phyloP scores from a whole-genome alignment of 306 rosid genomes.

The Cucurbita ficifolia region DNA sequence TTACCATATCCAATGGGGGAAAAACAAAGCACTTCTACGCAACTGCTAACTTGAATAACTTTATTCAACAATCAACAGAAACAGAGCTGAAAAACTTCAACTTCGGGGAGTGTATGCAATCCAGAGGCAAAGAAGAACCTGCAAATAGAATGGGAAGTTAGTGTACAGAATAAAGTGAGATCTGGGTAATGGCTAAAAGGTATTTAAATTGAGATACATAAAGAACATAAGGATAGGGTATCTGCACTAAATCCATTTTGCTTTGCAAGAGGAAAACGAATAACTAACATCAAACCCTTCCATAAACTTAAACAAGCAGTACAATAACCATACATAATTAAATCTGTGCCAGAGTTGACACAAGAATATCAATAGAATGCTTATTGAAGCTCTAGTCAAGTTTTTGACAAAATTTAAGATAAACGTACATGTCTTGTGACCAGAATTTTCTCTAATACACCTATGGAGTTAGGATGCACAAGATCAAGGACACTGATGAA shows the following conservation, averaged over 20 bases:
- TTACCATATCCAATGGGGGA: constrained; percentile 7
- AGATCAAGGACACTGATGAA: background rate
- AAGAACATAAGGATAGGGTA: background rate
- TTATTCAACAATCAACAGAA: background rate
- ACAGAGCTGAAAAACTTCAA: background rate
- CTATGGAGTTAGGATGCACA: background rate
- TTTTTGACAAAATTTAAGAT: background rate
- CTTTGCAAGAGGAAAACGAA: background rate
- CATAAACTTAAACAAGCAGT: background rate
- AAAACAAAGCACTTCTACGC: background rate
- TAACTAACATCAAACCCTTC: background rate
- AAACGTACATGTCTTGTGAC: background rate
- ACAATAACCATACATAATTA: background rate
- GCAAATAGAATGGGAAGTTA: background rate
- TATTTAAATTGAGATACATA: background rate
- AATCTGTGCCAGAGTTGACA: background rate
- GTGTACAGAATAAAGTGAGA: background rate
- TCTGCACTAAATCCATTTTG: background rate
- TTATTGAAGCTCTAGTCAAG: background rate
- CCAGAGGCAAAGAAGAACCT: background rate
- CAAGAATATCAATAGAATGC: background rate
- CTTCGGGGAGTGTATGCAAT: background rate
- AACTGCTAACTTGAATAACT: background rate
- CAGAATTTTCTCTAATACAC: background rate
- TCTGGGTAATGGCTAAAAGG: background rate